phyloP scores from a whole-genome alignment of 176 grass and related monocot genomes.

The Triticum urartu region DNA sequence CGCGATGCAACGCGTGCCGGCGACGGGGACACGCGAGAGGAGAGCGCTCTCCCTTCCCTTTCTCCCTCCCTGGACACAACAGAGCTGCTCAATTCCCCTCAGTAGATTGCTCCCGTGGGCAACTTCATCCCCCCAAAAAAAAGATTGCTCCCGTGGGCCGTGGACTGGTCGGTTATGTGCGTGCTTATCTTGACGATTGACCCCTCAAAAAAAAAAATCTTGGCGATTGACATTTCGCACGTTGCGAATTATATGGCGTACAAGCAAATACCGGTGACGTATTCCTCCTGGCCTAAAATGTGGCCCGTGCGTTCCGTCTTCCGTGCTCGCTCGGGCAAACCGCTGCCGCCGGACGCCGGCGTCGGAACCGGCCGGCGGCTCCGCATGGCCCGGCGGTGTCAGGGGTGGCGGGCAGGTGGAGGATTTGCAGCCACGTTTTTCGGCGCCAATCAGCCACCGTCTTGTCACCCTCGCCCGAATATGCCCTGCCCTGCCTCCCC shows the following conservation, averaged over 20 bases:
- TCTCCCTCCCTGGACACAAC: not conserved
- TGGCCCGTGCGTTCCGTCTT: slow-evolving; percentile 2
- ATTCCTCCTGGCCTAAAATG: not conserved
- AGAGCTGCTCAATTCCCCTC: too few species aligned
- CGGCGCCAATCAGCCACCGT: not conserved
- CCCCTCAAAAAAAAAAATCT: too few species aligned
- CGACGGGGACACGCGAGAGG: too few species aligned
- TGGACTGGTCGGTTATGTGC: not conserved
- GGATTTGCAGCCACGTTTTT: slow-evolving; percentile 10
- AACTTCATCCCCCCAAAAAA: too few species aligned
- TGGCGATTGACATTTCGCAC: not conserved
- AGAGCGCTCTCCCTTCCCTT: too few species aligned
- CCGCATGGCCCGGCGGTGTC: too few species aligned
- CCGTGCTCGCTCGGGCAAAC: not conserved
- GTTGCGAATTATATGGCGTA: not conserved
- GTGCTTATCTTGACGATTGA: not conserved
- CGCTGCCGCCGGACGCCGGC: not conserved
- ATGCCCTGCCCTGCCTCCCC: not conserved
- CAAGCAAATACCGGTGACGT: not conserved
- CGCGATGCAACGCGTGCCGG: not conserved
- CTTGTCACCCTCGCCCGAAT: not conserved
- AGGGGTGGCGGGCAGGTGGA: not conserved
- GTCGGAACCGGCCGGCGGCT: not conserved
- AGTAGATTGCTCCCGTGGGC: too few species aligned
- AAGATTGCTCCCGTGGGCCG: too few species aligned